These are phyloP conservation scores for Psidium guajava DNA, from an alignment of 345 rosid species.

Conservation along the genomic window DNA sequence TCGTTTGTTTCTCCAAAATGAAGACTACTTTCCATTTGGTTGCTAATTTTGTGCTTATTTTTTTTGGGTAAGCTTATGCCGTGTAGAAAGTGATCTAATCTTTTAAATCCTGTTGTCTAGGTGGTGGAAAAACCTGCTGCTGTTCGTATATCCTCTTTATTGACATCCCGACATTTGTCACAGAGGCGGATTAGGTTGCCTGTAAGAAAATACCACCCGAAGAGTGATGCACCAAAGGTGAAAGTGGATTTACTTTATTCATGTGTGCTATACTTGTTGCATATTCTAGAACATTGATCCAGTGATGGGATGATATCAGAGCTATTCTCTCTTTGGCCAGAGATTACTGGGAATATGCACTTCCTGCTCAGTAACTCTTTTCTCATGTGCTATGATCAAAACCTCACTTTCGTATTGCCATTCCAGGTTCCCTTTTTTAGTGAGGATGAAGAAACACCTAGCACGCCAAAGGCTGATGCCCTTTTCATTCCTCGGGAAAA, in stretches of 20 bases:
- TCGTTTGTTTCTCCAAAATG: neutral
- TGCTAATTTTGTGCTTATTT: neutral
- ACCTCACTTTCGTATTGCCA: neutral
- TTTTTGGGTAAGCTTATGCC: neutral
- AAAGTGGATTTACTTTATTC: neutral
- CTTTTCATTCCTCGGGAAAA: slow-evolving; percentile 84
- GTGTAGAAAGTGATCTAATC: neutral
- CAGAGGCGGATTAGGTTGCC: slow-evolving; percentile 68
- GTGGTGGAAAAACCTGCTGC: slow-evolving; percentile 75
- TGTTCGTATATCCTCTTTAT: slow-evolving; percentile 59
- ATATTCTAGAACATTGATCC: neutral
- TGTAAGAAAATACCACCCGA: slow-evolving; percentile 68
- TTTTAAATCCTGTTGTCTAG: slow-evolving; percentile 17
- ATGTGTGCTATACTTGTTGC: neutral
- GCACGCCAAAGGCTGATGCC: slow-evolving; percentile 87
- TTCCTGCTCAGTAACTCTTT: neutral
- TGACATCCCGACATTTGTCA: slow-evolving; percentile 75
- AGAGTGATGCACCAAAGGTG: slow-evolving; percentile 61
- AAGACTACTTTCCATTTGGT: neutral
- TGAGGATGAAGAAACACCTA: slow-evolving; percentile 68
- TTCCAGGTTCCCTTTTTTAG: slow-evolving; percentile 84
- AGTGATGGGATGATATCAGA: neutral
- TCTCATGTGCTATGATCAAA: neutral
- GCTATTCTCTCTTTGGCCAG: neutral
- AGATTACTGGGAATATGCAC: neutral